A percentile compares a stretch with the other conserved stretches of the same genome.
Evolutionary conservation across 495 filamentous ascomycete genomes (phyloP).

Genomic region (Hypoxylon intermedium): DNA sequence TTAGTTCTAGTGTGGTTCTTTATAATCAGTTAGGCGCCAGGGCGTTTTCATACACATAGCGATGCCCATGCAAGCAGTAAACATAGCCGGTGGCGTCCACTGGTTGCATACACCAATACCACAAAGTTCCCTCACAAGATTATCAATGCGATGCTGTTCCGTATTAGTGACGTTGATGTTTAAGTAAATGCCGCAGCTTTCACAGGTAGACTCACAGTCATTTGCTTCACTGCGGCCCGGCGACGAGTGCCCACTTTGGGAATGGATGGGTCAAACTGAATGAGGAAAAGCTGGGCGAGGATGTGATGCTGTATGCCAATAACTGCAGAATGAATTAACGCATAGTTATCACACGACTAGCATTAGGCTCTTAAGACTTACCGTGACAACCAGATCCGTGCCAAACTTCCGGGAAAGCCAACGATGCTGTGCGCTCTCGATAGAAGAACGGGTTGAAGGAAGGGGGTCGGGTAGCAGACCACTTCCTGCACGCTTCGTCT

Average conservation of each 20-base stretch:
- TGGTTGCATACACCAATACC: conserved; percentile 60
- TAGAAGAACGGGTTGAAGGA: conserved; percentile 52
- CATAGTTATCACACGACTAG: neutral
- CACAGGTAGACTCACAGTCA: conserved; percentile 39
- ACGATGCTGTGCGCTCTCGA: conserved; percentile 23
- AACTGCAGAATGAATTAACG: conserved; percentile 40
- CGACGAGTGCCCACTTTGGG: conserved; percentile 45
- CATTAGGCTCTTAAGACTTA: conserved; percentile 28
- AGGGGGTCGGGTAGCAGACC: conserved; percentile 43
- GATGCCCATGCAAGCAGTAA: conserved; percentile 62
- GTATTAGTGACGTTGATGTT: conserved; percentile 6
- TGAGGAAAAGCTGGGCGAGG: conserved; percentile 57
- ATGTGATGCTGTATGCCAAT: conserved; percentile 63
- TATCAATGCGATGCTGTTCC: conserved; percentile 50
- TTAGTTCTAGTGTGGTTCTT: conserved; percentile 23
- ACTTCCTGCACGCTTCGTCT: conserved; percentile 41
- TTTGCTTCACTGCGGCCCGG: conserved; percentile 39
- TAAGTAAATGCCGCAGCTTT: neutral
- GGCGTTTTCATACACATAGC: conserved; percentile 52
- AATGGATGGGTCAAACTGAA: conserved; percentile 53
- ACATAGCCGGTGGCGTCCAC: conserved; percentile 60
- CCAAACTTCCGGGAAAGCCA: conserved; percentile 56
- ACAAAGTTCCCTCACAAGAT: conserved; percentile 55
- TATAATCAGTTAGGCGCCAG: neutral
- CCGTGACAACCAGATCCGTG: conserved; percentile 57